phyloP scores from a whole-genome alignment of 306 rosid species.

The Pachyrhizus erosus region DNA sequence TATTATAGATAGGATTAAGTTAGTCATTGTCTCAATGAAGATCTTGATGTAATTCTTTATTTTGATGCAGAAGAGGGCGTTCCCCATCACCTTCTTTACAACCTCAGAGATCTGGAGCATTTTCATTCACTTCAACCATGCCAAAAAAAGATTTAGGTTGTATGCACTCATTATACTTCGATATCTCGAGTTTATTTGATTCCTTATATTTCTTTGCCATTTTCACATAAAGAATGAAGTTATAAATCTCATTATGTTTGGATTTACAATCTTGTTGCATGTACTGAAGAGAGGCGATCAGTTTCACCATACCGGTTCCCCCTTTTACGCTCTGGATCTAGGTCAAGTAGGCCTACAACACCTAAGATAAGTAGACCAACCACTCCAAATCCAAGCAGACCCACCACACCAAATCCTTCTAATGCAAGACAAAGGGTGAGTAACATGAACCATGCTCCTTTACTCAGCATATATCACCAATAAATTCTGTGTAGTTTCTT shows the following conservation, averaged over 20 bases:
- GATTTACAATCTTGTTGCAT: slow-evolving; percentile 42
- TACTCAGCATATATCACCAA: slow-evolving; percentile 6
- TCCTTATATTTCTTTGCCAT: slow-evolving; percentile 7
- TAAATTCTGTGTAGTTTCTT: slow-evolving; percentile 2
- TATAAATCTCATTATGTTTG: slow-evolving; percentile 26
- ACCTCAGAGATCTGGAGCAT: slow-evolving; percentile 63
- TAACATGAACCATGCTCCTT: not conserved
- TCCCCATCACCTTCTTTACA: slow-evolving; percentile 74
- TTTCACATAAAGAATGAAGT: not conserved
- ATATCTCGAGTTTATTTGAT: not conserved
- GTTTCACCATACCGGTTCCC: slow-evolving; percentile 96
- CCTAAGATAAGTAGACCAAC: slow-evolving; percentile 74
- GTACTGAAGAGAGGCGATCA: slow-evolving; percentile 70
- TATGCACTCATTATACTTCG: slow-evolving; percentile 3
- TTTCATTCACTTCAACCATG: slow-evolving; percentile 80
- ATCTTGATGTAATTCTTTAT: slow-evolving; percentile 23
- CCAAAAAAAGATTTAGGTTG: slow-evolving; percentile 79
- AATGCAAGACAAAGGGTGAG: slow-evolving; percentile 71
- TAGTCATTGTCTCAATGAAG: slow-evolving; percentile 18
- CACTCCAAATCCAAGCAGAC: slow-evolving; percentile 86
- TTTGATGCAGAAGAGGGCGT: slow-evolving; percentile 70
- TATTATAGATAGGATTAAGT: slow-evolving; percentile 16
- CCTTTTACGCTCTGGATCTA: slow-evolving; percentile 88
- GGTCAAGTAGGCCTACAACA: slow-evolving; percentile 73
- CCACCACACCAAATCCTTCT: slow-evolving; percentile 83